phyloP scores from a whole-genome alignment of 2,329 filamentous ascomycete species.

The Exophiala sideris region DNA sequence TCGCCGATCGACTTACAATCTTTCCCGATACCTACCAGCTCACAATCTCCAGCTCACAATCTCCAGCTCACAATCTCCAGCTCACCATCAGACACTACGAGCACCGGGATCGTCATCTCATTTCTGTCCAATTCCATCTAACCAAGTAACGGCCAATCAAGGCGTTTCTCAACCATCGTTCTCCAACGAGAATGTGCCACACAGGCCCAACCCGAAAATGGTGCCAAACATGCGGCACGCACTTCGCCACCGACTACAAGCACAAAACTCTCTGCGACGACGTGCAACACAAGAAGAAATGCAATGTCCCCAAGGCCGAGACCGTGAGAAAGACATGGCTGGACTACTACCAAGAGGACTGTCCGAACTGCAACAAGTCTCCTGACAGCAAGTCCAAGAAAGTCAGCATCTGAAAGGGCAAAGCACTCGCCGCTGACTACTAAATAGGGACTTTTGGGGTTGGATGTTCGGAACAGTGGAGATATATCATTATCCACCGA shows the following conservation, averaged over 20 bases:
- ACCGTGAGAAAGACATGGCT: not conserved
- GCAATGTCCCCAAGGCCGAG: too few species aligned
- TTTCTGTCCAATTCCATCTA: not conserved
- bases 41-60: too few species aligned
- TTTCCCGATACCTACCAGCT: too few species aligned
- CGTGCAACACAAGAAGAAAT: not conserved
- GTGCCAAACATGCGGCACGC: constrained; percentile 1
- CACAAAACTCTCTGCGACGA: not conserved
- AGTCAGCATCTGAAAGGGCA: not conserved
- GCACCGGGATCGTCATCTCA: not conserved
- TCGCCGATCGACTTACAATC: too few species aligned
- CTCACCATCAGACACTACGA: not conserved
- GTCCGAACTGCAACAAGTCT: not conserved
- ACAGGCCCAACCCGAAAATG: constrained; percentile 2
- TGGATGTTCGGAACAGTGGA: too few species aligned
- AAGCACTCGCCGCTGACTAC: not conserved
- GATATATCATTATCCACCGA: too few species aligned
- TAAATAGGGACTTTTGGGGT: not conserved
- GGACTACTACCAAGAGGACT: not conserved
- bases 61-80: not conserved
- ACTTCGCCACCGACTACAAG: constrained; percentile 1
- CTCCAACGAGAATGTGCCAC: constrained; percentile 3
- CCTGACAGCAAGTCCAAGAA: not conserved
- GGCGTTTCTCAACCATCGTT: not conserved
- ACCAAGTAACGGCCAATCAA: not conserved